Conservation (phyloP, 805 yeast genomes). For the Candida boidinii region DNA sequence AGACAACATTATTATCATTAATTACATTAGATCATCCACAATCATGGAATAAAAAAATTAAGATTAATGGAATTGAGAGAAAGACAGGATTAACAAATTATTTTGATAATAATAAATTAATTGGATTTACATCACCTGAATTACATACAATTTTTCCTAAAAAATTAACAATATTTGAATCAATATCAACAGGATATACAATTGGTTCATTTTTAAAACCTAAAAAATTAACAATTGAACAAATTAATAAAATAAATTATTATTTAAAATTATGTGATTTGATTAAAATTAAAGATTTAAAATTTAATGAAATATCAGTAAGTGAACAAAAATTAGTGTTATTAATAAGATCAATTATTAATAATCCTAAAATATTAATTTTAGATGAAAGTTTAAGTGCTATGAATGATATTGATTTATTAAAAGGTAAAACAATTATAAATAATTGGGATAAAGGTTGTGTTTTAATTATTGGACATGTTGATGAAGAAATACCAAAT, state of each 20-base stretch:
- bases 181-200: conserved; percentile 65
- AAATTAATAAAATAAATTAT: conserved; percentile 30
- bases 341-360: conserved; percentile 69
- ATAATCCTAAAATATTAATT: conserved; percentile 69
- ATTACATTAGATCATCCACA: conserved; percentile 96
- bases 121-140: conserved; percentile 90
- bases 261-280: conserved; percentile 41
- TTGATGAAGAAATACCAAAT: conserved; percentile 68
- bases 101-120: conserved; percentile 67
- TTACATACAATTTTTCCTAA: conserved; percentile 79
- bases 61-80: conserved; percentile 57
- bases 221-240: conserved; percentile 26
- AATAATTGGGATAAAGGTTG: conserved; percentile 54
- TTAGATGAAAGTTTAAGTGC: conserved; percentile 92
- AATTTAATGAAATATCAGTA: conserved; percentile 48
- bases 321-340: conserved; percentile 74
- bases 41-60: conserved; percentile 73
- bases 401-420: conserved; percentile 61
- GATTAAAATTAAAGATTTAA: conserved; percentile 23
- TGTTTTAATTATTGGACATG: conserved; percentile 74
- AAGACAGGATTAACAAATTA: conserved; percentile 68
- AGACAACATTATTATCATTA: conserved; percentile 77
- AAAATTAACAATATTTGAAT: conserved; percentile 39
- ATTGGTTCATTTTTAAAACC: conserved; percentile 59
- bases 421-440: conserved; percentile 44